phyloP scores from a whole-genome alignment of 1,139 yeast species.

The Meyerozyma sp. region DNA sequence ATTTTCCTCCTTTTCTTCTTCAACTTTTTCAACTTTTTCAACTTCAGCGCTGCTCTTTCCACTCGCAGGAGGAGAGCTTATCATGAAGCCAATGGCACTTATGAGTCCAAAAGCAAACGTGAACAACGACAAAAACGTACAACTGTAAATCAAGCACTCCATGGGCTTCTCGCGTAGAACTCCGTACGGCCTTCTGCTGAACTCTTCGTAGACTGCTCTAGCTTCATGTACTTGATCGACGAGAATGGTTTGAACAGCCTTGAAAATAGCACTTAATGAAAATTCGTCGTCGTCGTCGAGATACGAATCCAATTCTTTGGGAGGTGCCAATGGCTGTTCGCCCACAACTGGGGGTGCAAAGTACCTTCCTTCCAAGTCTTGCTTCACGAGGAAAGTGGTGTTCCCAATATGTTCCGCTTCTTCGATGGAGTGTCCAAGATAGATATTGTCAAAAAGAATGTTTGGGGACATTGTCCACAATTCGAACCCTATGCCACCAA shows the following conservation, averaged over 20 bases:
- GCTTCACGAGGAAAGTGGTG: conserved; percentile 61
- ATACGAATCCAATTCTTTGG: conserved; percentile 33
- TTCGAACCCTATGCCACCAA: conserved; percentile 85
- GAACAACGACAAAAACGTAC: conserved; percentile 31
- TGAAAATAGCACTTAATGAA: conserved; percentile 13
- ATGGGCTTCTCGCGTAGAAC: conserved; percentile 42
- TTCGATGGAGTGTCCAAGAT: conserved; percentile 71
- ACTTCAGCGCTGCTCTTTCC: too few species aligned
- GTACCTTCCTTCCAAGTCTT: conserved; percentile 44
- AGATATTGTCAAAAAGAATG: conserved; percentile 75
- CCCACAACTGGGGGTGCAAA: conserved; percentile 35
- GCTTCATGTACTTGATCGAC: conserved; percentile 21
- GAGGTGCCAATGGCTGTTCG: conserved; percentile 36
- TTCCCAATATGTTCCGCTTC: conserved; percentile 87
- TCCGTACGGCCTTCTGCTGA: conserved; percentile 36
- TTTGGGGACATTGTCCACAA: conserved; percentile 82
- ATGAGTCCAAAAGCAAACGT: conserved; percentile 38
- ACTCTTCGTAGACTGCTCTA: conserved; percentile 28
- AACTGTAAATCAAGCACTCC: conserved; percentile 43
- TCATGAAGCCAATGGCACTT: conserved; percentile 26
- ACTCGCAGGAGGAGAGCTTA: background rate
- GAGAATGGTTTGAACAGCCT: conserved; percentile 17
- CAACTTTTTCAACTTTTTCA: background rate
- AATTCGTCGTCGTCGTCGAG: conserved; percentile 21
- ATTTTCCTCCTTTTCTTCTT: background rate